Base-by-base conservation (phyloP, 352 stramenopile species). In the Albugo candida region DNA sequence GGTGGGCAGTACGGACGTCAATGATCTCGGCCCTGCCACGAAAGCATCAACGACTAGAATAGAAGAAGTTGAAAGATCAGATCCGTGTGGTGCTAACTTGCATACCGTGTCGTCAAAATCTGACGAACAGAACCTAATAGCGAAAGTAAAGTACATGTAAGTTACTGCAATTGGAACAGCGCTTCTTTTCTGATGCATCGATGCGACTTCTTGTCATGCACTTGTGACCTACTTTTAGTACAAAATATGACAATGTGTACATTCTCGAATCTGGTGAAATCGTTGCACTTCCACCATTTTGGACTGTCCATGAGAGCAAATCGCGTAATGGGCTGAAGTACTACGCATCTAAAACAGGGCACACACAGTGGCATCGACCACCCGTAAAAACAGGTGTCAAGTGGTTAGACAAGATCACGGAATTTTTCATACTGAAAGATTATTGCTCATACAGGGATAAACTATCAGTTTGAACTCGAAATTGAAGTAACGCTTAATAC, bases 241-340 rank as follows among this genome's bases (percentile, higher is more conserved):
- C 81, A 27, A 47, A 59, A 10, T 88, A 73, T 41, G 65, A 85
- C 48, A 59, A 51, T 1, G 72, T 74, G 2, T 53, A 73, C 27
- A 65, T 88, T 37, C 47, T 78, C 19, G 72, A 82, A 31, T 78
- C 69, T 11, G 76, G 76, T 2, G 76, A 88, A 52, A 79, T 88
- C 36, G 11, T 83, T 5, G 70, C 67, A 13, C 58, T 92, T 12
- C 78, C 78, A 0, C 83, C 83, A 41, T 75, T 71, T 13, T 92
- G 78, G 78, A 70, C 73, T 1, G 84, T 70, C n/a, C 74, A 73
- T 10, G 65, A 76, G 46, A 87, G 73, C 52, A 83, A 83, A 52
- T 83, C 74, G 14, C 76, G 87, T 47, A 67, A 75, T 24, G 73
- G 73, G 16, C 85, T 85, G 59, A 81, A 59, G n/a, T 92, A 92